Base-by-base conservation (phyloP, 2,329 filamentous ascomycete genomes). In the Diaporthe citri region DNA sequence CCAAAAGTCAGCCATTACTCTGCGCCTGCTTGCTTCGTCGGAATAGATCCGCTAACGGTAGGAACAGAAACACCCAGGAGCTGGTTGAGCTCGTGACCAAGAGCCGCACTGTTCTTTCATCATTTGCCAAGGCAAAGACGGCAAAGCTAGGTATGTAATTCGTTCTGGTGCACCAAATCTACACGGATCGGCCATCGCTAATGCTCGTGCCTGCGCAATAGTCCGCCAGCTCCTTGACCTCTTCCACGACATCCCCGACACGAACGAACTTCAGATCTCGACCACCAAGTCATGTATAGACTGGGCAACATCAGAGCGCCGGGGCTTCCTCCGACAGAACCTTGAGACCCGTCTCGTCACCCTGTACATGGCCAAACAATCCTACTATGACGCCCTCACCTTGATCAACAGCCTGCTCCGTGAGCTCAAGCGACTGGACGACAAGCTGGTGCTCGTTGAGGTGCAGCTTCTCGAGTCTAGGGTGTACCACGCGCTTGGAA, bases 241-340 rank as follows among this genome's bases (percentile, higher is more conserved):
- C 84, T 97, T 98, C 89, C 92, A 94, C 81, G 91, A 94, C 81
- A 98, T 98, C 80, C 97, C 97, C 81, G 94, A 98, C 86, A 97
- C 95, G 80, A 94, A 94, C 88, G 97, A 99, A 84, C 94, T 93
- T 83, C 97, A 99, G 87, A 95, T 98, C 84, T 88, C 93, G 84
- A 95, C 98, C 81, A 99, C 97, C 82, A 98, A 98, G 87, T 98
- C 97, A 86, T 98, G 95, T 88, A 99, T 99, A 92, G 96, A 98
- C 87, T 99, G 97, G 97, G 97, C 97, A 66, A 95, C 96, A 72
- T 94, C 95, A 71, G 95, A 98, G 88, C 94, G 96, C 80, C 94
- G 97, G 82, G 95, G 95, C 76, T 99, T 99, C 90, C 91, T 99
- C 80, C 95, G 97, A 79, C 97, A 99, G 88, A 98, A 97, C 85